These are phyloP conservation scores for Paraphoma sp. DNA, from an alignment of 2,329 filamentous ascomycete genomes.

Conservation along the genomic window DNA sequence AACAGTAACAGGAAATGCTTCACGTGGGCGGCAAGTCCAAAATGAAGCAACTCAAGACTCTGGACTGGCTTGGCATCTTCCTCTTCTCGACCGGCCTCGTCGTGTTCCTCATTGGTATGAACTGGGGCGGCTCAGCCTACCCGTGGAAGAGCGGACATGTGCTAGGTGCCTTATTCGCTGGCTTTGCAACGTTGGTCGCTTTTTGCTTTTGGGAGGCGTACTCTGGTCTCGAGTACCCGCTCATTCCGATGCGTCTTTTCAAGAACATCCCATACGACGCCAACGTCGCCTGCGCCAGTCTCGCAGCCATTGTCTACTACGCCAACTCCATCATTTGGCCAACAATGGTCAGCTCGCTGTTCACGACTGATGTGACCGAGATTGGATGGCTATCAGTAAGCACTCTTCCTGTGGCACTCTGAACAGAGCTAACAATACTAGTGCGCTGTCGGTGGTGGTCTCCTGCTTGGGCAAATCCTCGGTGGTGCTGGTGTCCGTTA, in stretches of 20 bases:
- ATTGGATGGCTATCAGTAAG: conserved; percentile 42
- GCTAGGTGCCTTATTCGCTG: conserved; percentile 43
- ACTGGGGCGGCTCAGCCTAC: conserved; percentile 49
- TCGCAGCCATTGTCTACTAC: conserved; percentile 45
- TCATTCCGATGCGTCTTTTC: conserved; percentile 48
- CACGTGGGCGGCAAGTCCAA: conserved; percentile 43
- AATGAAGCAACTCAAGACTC: conserved; percentile 41
- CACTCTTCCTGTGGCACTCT: not conserved
- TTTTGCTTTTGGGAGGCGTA: conserved; percentile 43
- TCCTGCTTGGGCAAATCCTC: conserved; percentile 39
- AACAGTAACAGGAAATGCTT: conserved; percentile 37
- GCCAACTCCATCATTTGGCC: conserved; percentile 42
- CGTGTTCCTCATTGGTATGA: conserved; percentile 56
- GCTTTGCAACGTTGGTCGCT: conserved; percentile 37
- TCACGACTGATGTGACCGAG: conserved; percentile 33
- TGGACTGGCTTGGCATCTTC: conserved; percentile 58
- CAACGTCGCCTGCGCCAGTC: conserved; percentile 39
- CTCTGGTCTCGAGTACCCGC: conserved; percentile 40
- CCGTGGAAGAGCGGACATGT: conserved; percentile 46
- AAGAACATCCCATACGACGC: conserved; percentile 42
- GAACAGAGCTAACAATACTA: conserved; percentile 12
- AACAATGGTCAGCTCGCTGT: conserved; percentile 35
- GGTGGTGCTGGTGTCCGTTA: conserved; percentile 38
- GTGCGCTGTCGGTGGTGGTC: conserved; percentile 40
- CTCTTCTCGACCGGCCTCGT: conserved; percentile 55